Base-by-base conservation (phyloP, 148 eudicot species). In the Rhododendron simsii region DNA sequence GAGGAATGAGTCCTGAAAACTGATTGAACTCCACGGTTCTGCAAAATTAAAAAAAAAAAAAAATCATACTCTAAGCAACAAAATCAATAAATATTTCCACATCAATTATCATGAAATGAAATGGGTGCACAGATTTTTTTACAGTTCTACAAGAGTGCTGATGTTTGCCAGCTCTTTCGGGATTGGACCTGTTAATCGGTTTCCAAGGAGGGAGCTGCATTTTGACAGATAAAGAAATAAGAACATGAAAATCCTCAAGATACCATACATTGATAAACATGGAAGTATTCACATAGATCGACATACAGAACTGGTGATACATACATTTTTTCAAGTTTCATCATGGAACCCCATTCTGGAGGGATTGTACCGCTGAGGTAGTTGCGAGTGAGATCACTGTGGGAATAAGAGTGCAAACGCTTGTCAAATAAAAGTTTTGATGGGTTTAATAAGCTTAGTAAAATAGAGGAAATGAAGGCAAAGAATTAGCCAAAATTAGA, bases 301-400 rank as follows among this genome's bases (percentile, higher is more conserved):
- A n/a, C n/a, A n/a, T 33, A 1, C 35, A 33, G 35, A 80, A 30
- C 2, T 11, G 20, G n/a, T 6, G 80, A 26, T 51, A 30, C 86
- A 30, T 89, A 91, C 91, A 87, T 84, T 59, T 84, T 84, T 6
- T 6, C 84, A 9, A 87, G 88, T 21, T 78, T 53, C 83, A 39
- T 0, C 44, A 78, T 59, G 67, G 86, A 78, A 45, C 85, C 91
- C 92, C 92, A 91, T 87, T 89, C 82, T 57, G 47, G 79, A 67
- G 88, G 92, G 39, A 91, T 87, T 1, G 88, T 89, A 47, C 92
- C 92, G 65, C 61, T 86, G 28, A 91, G 89, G 80, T 85, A 89
- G 88, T 91, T 91, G 73, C 91, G 89, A 45, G 76, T 45, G 1
- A 91, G 87, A 7, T 91, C 92, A 51, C 92, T 91, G 88, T 37